Base-by-base conservation (phyloP, 768 basidiomycete genomes). In the Collybia mongolica region DNA sequence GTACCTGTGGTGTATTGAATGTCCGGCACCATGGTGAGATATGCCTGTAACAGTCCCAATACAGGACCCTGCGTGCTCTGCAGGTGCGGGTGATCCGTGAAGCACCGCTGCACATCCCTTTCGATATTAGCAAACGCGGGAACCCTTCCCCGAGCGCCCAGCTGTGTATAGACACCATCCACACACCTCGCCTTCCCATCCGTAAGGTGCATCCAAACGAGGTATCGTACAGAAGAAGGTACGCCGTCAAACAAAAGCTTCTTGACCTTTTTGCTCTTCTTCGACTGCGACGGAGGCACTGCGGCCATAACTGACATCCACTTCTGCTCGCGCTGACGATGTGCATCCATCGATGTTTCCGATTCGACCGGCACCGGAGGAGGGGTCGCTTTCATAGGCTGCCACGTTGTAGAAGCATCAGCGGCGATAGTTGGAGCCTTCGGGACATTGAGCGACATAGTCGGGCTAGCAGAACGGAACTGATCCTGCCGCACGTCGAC, bases 11-110 rank as follows among this genome's bases (percentile, higher is more conserved):
- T 70, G 59, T 93, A 93, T 44, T 76, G 78, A 17, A 90, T 74
- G 60, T 93, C 90, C 0, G 90, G 90, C 0, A 93, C 91, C 91
- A 93, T 92, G 15, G 77, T 80, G 39, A 93, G 64, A 65, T 91
- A 93, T 9, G 88, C 88, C 54, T 88, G 85, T 2, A 85, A 54
- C 17, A 88, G 58, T 5, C 79, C 77, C 19, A 79, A 66, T 7
- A 90, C 66, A 0, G 85, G 76, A 2, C 81, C 77, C 38, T 79
- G 73, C 20, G 77, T 76, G 29, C 74, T 81, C 29, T 80, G 77
- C 38, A 88, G 60, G 49, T 86, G 80, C 5, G 77, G 71, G 24
- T 86, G 77, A 37, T 82, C 80, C 6, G 72, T 63, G 52, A 88
- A 90, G 44, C 70, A 79, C 48, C 61, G 60, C 40, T 64, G 65